These are phyloP conservation scores for Cercospora sp. DNA, from an alignment of 2,329 filamentous ascomycete genomes.

Conservation along the genomic window DNA sequence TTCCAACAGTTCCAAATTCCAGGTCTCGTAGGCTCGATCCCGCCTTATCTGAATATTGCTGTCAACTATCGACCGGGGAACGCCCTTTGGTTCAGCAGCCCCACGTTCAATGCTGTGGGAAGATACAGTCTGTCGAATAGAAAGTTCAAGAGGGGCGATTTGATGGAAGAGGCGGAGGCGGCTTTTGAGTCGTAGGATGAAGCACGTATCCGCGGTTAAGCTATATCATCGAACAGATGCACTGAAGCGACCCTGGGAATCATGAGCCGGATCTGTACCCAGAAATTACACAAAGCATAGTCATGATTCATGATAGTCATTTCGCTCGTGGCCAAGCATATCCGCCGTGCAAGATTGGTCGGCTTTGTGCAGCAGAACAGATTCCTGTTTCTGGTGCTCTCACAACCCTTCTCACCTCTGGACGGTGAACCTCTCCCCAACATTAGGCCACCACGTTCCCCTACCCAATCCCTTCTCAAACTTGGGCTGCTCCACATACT, in stretches of 20 bases:
- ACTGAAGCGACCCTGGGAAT: no score
- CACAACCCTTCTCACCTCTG: neutral
- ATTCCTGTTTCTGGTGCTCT: no score
- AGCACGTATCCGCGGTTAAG: neutral
- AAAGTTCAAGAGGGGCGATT: neutral
- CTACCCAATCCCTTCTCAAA: slow-evolving; percentile 13
- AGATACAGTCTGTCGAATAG: slow-evolving; percentile 5
- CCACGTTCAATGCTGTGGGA: slow-evolving; percentile 11
- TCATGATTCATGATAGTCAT: no score
- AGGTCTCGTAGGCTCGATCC: slow-evolving; percentile 15
- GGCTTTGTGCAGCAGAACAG: no score
- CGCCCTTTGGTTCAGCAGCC: slow-evolving; percentile 18
- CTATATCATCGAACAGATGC: no score
- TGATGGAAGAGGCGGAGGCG: neutral
- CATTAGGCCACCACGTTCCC: slow-evolving; percentile 20
- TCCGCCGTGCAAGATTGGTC: no score
- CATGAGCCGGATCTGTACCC: no score
- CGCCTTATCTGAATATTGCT: slow-evolving; percentile 20
- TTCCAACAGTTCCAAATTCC: slow-evolving; percentile 8
- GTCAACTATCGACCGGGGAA: slow-evolving; percentile 23
- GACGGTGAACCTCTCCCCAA: neutral
- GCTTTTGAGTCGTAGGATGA: slow-evolving; percentile 1
- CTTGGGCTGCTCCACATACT: slow-evolving; percentile 14
- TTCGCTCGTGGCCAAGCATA: no score
- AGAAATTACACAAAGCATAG: no score